phyloP scores from a whole-genome alignment of 352 stramenopile genomes.

The Plasmopara muralis region DNA sequence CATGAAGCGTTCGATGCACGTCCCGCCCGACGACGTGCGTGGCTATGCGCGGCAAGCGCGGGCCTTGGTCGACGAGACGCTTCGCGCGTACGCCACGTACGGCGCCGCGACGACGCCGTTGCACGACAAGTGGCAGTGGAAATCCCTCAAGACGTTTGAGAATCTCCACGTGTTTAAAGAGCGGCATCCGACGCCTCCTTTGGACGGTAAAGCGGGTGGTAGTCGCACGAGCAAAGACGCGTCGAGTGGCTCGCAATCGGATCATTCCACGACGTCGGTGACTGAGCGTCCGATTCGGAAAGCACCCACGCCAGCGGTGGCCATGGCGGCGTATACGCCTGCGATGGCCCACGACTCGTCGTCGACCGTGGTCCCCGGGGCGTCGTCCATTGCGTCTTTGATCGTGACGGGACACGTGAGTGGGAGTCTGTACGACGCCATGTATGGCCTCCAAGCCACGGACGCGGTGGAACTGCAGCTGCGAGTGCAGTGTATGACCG shows the following conservation, averaged over 20 bases:
- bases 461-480: constrained; percentile 28
- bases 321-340: constrained; percentile 26
- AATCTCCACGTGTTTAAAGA: constrained; percentile 30
- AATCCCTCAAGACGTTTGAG: constrained; percentile 21
- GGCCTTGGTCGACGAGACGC: constrained; percentile 21
- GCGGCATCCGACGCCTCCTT: constrained; percentile 19
- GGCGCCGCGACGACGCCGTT: constrained; percentile 14
- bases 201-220: constrained; percentile 1
- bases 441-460: constrained; percentile 29
- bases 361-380: constrained; percentile 3
- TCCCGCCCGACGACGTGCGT: constrained; percentile 13
- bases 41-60: constrained; percentile 16
- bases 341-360: constrained; percentile 8
- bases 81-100: constrained; percentile 17
- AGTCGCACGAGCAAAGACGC: constrained; percentile 1
- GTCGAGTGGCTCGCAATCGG: constrained; percentile 5
- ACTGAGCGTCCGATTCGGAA: constrained; percentile 1
- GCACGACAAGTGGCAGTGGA: constrained; percentile 31
- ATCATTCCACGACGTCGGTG: constrained; percentile 1
- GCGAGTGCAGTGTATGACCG: constrained; percentile 23
- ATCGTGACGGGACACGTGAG: constrained; percentile 24
- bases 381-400: constrained; percentile 13
- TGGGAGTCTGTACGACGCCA: constrained; percentile 27
- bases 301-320: constrained; percentile 12
- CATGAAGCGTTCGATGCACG: neutral